These are phyloP conservation scores for Kwoniella shandongensis DNA, from an alignment of 768 basidiomycete species.

Conservation along the genomic window DNA sequence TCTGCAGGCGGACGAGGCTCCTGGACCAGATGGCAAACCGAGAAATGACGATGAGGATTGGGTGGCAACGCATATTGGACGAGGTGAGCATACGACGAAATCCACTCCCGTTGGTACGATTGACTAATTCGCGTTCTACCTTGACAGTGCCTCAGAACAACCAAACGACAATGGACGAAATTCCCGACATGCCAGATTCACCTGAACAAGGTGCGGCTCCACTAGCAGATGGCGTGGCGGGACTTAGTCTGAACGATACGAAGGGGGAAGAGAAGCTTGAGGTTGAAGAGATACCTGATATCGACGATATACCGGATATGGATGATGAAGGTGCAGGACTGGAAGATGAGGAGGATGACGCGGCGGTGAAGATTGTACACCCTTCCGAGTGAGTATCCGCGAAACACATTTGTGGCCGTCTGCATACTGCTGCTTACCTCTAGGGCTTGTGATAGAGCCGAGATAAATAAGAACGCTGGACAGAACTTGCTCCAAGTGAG, in stretches of 20 bases:
- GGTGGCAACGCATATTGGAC: constrained; percentile 95
- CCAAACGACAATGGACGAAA: constrained; percentile 41
- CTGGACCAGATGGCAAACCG: constrained; percentile 52
- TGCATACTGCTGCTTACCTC: constrained; percentile 9
- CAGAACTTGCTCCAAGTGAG: constrained; percentile 89
- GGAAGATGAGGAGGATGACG: constrained; percentile 81
- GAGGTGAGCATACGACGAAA: constrained; percentile 51
- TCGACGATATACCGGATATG: constrained; percentile 99
- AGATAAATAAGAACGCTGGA: constrained; percentile 59
- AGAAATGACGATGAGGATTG: constrained; percentile 71
- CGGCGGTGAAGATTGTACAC: constrained; percentile 58
- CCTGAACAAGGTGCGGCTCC: constrained; percentile 10
- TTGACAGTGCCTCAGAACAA: constrained; percentile 22
- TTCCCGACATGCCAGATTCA: constrained; percentile 48
- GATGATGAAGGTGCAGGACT: constrained; percentile 72
- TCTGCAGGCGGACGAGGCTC: constrained; percentile 51
- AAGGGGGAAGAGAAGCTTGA: constrained; percentile 20
- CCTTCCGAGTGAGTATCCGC: constrained; percentile 36
- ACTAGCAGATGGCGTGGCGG: constrained; percentile 22
- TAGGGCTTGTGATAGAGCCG: constrained; percentile 24
- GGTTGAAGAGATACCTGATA: constrained; percentile 71
- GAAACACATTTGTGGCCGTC: neutral
- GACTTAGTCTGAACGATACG: constrained; percentile 30
- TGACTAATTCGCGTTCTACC: constrained; percentile 24
- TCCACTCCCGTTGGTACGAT: neutral